phyloP scores from a whole-genome alignment of 2,329 filamentous ascomycete genomes.

The Nectriaceae sp. region DNA sequence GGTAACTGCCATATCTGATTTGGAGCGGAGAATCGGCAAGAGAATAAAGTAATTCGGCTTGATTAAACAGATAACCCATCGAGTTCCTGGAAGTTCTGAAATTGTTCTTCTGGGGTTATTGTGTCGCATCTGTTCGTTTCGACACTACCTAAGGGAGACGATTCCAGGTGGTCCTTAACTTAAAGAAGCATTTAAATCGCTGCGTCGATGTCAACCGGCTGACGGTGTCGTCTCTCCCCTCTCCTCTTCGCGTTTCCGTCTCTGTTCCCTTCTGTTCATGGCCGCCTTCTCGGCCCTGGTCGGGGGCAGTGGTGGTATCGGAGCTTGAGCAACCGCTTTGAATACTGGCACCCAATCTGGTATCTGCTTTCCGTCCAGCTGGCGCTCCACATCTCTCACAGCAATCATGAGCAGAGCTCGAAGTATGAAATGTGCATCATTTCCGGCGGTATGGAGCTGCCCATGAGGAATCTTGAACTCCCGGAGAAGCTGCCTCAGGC shows the following conservation, averaged over 20 bases:
- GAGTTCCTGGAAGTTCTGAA: too few species aligned
- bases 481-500: conserved; percentile 25
- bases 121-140: too few species aligned
- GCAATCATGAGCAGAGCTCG: conserved; percentile 5
- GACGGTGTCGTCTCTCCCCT: too few species aligned
- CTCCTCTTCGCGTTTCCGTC: background rate
- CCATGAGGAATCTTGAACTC: conserved; percentile 14
- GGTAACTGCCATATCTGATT: too few species aligned
- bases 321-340: background rate
- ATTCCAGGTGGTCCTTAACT: too few species aligned
- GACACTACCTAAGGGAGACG: too few species aligned
- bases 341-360: background rate
- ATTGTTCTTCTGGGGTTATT: too few species aligned
- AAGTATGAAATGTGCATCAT: conserved; percentile 36
- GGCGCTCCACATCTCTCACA: background rate
- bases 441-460: conserved; percentile 22
- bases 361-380: background rate
- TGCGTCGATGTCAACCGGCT: too few species aligned
- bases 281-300: background rate
- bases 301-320: background rate
- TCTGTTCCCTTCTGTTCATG: background rate
- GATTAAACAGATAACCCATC: too few species aligned
- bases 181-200: too few species aligned
- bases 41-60: too few species aligned
- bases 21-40: too few species aligned